These are phyloP conservation scores for Cymodocea nodosa DNA, from an alignment of 116 monocot species.

Conservation along the genomic window DNA sequence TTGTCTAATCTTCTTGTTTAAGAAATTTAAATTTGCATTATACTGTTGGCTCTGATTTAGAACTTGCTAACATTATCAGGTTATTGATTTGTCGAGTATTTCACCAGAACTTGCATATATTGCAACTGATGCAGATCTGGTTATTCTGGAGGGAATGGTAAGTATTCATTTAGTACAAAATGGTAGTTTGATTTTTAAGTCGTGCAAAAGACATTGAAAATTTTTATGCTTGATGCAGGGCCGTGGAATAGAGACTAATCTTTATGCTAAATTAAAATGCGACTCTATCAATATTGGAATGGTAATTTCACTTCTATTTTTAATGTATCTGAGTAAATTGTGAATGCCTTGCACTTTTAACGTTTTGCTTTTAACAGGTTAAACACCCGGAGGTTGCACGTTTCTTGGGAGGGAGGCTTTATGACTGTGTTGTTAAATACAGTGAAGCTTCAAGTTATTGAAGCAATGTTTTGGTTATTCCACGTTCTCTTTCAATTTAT, in stretches of 20 bases:
- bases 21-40: too few relatives aligned
- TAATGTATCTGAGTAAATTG: neutral
- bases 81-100: conserved; percentile 62
- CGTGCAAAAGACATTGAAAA: neutral
- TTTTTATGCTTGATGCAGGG: conserved; percentile 3
- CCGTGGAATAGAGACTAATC: conserved; percentile 74
- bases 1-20: neutral
- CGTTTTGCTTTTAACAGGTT: conserved; percentile 35
- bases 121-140: conserved; percentile 72
- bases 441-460: conserved; percentile 58
- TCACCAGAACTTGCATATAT: conserved; percentile 78
- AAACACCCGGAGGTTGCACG: conserved; percentile 95
- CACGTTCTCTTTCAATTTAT: neutral
- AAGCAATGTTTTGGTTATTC: conserved; percentile 1
- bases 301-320: conserved; percentile 30
- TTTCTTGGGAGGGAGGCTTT: conserved; percentile 88
- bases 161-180: neutral
- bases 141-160: conserved; percentile 88
- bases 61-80: conserved; percentile 19
- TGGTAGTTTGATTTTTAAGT: neutral
- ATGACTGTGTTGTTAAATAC: conserved; percentile 93
- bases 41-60: neutral
- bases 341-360: neutral
- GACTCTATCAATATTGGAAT: conserved; percentile 95
- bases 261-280: conserved; percentile 77